Evolutionary conservation across 2,329 filamentous ascomycete genomes (phyloP).

Genomic region (Verticillium klebahnii): DNA sequence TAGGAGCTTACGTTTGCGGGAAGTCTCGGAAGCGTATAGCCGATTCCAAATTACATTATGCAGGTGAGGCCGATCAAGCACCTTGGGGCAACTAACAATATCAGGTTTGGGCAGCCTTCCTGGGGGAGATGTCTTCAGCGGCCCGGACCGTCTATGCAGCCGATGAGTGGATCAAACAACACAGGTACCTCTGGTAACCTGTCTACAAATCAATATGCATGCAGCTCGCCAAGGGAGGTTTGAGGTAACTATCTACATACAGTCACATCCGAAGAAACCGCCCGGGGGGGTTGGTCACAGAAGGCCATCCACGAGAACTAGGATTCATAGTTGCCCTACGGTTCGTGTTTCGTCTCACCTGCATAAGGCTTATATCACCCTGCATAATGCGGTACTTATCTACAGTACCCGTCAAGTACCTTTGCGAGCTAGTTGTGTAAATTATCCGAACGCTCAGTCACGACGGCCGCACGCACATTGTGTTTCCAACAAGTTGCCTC

Average conservation of each 20-base stretch:
- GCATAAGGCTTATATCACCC: background rate
- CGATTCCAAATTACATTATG: background rate
- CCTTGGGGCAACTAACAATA: background rate
- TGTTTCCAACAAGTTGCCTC: background rate
- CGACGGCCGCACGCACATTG: background rate
- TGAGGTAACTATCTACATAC: background rate
- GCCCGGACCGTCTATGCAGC: no score
- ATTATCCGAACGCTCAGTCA: background rate
- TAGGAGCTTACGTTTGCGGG: background rate
- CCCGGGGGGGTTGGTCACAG: background rate
- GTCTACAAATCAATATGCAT: background rate
- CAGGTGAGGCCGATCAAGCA: background rate
- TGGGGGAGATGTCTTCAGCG: no score
- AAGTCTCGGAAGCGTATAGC: background rate
- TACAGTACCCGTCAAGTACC: background rate
- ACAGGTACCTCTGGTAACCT: no score
- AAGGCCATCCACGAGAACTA: background rate
- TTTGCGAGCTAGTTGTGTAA: background rate
- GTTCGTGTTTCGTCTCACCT: background rate
- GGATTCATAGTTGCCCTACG: background rate
- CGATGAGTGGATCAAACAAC: no score
- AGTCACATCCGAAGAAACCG: background rate
- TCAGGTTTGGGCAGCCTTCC: background rate
- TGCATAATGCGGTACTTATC: no score
- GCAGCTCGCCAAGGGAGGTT: background rate